These are phyloP conservation scores for Penicillium soppii DNA, from an alignment of 495 filamentous ascomycete genomes.

Conservation along the genomic window DNA sequence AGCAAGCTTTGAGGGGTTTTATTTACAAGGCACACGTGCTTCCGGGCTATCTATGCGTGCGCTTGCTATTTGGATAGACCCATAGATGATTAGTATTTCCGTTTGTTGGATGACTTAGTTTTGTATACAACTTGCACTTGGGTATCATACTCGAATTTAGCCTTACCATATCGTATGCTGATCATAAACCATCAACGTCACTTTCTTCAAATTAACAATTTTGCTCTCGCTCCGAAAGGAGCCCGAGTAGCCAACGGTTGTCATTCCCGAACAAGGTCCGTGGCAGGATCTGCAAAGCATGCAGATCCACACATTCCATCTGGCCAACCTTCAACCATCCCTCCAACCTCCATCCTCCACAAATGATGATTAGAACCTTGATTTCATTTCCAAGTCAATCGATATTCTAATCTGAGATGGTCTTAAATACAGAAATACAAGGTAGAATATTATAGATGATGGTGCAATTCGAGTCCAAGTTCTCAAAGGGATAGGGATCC, in stretches of 20 bases:
- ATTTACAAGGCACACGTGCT: background rate
- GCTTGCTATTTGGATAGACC: conserved; percentile 9
- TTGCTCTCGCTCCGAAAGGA: background rate
- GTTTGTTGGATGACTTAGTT: too few species aligned
- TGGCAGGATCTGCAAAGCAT: conserved; percentile 2
- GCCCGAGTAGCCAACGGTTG: background rate
- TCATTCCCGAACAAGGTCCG: conserved; percentile 4
- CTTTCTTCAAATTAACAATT: background rate
- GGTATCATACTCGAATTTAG: too few species aligned
- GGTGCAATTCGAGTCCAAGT: too few species aligned
- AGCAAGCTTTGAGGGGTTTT: conserved; percentile 38
- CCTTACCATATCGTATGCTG: too few species aligned
- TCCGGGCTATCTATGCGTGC: background rate
- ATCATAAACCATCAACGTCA: background rate
- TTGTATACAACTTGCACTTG: background rate
- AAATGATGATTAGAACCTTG: background rate
- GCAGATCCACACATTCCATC: conserved; percentile 4
- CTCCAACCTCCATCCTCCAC: background rate
- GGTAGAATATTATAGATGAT: too few species aligned
- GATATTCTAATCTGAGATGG: too few species aligned
- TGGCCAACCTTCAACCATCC: background rate
- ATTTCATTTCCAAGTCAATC: background rate
- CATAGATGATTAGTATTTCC: conserved; percentile 5
- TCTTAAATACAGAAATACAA: too few species aligned
- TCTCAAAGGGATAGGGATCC: conserved; percentile 16